These are phyloP conservation scores for Cladorrhinum samala DNA, from an alignment of 495 filamentous ascomycete species.

Conservation along the genomic window DNA sequence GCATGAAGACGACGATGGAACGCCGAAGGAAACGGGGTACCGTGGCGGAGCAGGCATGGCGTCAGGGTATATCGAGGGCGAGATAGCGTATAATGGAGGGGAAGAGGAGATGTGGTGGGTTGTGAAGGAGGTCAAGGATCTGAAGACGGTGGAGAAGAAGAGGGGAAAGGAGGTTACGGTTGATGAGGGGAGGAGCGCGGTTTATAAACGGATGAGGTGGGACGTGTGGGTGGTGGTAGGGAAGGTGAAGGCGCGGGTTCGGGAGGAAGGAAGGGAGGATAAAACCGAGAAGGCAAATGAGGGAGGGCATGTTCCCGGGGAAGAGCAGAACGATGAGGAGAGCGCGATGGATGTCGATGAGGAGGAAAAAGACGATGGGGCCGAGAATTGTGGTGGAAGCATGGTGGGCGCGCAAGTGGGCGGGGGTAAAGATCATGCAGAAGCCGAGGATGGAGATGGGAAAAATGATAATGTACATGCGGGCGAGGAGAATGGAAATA, in stretches of 20 bases:
- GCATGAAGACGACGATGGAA: background rate
- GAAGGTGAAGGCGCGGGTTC: background rate
- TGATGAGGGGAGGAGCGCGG: background rate
- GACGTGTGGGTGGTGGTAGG: conserved; percentile 11
- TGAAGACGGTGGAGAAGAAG: background rate
- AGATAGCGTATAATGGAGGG: background rate
- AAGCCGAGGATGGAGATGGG: background rate
- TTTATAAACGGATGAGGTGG: conserved; percentile 11
- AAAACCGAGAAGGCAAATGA: too few species aligned
- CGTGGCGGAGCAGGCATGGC: too few species aligned
- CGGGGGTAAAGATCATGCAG: background rate
- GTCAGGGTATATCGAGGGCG: conserved; percentile 1
- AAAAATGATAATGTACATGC: background rate
- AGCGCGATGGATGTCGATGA: background rate
- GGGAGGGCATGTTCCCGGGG: too few species aligned
- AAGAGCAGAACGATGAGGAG: background rate
- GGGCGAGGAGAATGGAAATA: background rate
- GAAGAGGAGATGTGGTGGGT: conserved; percentile 6
- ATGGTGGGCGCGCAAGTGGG: background rate
- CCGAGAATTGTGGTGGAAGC: background rate
- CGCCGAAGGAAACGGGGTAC: background rate
- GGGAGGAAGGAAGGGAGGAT: background rate
- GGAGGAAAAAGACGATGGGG: background rate
- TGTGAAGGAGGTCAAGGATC: background rate
- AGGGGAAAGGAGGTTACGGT: conserved; percentile 3